A percentile compares a stretch with the other conserved stretches of the same genome.
Conservation (phyloP, 305 asterid genomes). For the Rubia tinctorum region DNA sequence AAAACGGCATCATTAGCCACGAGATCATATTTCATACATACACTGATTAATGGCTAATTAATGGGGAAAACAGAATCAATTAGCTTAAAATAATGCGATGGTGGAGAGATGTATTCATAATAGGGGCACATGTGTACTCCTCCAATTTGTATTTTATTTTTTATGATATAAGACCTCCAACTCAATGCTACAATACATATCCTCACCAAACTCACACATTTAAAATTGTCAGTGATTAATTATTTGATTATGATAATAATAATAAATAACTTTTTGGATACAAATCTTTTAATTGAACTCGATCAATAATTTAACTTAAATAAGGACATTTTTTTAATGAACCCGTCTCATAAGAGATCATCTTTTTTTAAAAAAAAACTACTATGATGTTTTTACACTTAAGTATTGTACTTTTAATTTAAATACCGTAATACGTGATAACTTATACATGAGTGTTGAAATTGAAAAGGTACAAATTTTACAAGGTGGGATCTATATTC, state of each 20-base stretch:
- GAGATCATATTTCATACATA: constrained; percentile 4
- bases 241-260: too few species aligned
- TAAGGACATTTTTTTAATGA: too few species aligned
- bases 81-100: constrained; percentile 1
- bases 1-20: constrained; percentile 2
- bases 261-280: neutral
- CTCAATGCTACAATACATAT: constrained; percentile 20
- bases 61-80: neutral
- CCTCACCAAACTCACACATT: constrained; percentile 44
- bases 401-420: too few species aligned
- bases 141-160: too few species aligned
- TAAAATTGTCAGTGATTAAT: constrained; percentile 21
- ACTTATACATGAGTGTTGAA: too few species aligned
- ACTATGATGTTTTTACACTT: too few species aligned
- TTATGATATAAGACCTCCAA: constrained; percentile 2
- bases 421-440: too few species aligned
- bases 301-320: neutral
- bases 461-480: too few species aligned
- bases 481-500: too few species aligned
- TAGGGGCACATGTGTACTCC: constrained; percentile 48
- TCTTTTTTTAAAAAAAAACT: too few species aligned
- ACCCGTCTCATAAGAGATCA: too few species aligned
- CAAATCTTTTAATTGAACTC: neutral
- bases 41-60: neutral
- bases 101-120: constrained; percentile 27